Base-by-base conservation (phyloP, 129 eudicot species). In the Scalesia atractyloides region DNA sequence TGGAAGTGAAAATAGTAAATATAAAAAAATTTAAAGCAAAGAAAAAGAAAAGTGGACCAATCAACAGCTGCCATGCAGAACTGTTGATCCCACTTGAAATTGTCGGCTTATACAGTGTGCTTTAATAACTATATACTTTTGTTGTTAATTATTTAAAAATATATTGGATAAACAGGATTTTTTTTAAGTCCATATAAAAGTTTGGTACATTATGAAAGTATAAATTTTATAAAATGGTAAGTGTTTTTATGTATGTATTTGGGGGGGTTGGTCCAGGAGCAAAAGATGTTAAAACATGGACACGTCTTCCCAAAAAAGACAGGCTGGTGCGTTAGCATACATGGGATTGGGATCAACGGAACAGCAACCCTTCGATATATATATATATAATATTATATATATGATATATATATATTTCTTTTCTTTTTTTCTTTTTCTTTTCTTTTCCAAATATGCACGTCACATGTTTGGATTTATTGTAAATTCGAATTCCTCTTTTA, bases 251-350 rank as follows among this genome's bases (percentile, higher is more conserved):
- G 17, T 30, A n/a, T 37, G 47, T 46, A 58, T 6, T 3, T 5
- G 44, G 66, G 39, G 5, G 18, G 11, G 12, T 71, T 77, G 81
- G 81, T 77, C 76, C 81, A 39, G 33, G 36, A 75, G 73, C 26
- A 66, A 75, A 70, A 70, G 75, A 77, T 60, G 70, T 69, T 20
- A 68, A 69, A 62, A 61, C 12, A 77, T 69, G 75, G 81, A 77
- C 81, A 69, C 81, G 81, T 77, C 71, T 77, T 69, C 58, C 81
- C 33, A 69, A 69, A 77, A 69, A 51, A 16, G 81, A 77, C 81
- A 77, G 76, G 71, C 81, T 77, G 81, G 47, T 66, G 53, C 70
- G 58, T 69, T 52, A 16, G 58, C 66, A 64, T 75, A 66, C 72
- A 66, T 75, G 72, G 65, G 67, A 50, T 69, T 69, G 47, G 33